Evolutionary conservation across 225 moss, liverwort and hornwort species (phyloP).

Genomic region (Straminergon stramineum): DNA sequence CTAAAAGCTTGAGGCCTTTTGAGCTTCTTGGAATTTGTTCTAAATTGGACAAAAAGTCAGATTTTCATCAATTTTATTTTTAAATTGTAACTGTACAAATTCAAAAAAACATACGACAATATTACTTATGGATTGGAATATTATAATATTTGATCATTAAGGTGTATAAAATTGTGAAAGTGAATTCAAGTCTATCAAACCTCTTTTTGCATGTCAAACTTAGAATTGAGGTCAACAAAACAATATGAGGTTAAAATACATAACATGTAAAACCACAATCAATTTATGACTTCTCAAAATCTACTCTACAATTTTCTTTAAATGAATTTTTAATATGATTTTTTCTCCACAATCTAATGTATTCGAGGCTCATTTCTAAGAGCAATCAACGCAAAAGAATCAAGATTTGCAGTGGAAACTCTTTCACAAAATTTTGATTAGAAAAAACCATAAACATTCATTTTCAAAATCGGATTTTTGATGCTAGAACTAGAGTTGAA

Average conservation of each 20-base stretch:
- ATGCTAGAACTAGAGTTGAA: neutral
- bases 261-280: neutral
- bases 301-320: neutral
- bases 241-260: rapidly evolving
- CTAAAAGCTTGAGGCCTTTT: neutral
- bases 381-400: neutral
- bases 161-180: neutral
- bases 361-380: neutral
- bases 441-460: neutral
- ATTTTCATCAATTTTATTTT: rapidly evolving
- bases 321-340: neutral
- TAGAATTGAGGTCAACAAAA: neutral
- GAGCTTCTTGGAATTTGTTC: neutral
- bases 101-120: neutral
- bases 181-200: neutral
- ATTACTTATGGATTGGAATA: rapidly evolving
- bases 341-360: neutral
- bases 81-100: rapidly evolving
- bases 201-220: neutral
- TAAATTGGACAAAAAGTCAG: neutral
- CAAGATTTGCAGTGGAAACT: neutral
- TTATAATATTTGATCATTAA: neutral
- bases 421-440: neutral
- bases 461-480: neutral
- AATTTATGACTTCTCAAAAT: neutral